Base-by-base conservation (phyloP, 257 asterid genomes). In the Schizonepeta tenuifolia region DNA sequence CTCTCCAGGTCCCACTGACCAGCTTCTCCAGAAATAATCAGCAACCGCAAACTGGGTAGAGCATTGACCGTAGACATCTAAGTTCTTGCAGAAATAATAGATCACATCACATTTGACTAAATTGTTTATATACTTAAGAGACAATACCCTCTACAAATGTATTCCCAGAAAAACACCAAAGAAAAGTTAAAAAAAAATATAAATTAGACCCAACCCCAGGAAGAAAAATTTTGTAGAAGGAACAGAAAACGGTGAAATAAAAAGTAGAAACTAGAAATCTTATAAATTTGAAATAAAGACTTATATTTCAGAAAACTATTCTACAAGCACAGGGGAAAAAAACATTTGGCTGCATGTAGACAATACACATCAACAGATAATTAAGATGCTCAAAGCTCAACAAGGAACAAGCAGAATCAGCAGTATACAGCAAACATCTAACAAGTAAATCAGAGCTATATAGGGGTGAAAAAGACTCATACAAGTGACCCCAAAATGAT, bases 401-500 rank as follows among this genome's bases (percentile, higher is more conserved):
- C n/a, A 69, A 79, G 76, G 51, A 73, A 61, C 68, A 65, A 65
- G 31, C 33, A 72, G 44, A 65, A 58, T 75, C 11, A 50, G 61
- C 77, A 72, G 55, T 38, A 74, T 40, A 72, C 36, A 17, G 53
- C 10, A 69, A 51, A 64, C 33, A 76, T 40, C 12, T 26, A 63
- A 50, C 38, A 78, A 83, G 71, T 44, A 74, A 72, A 69, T 60
- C 28, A 78, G n/a, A 79, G 63, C 8, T 63, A 60, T 62, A 76
- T 47, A 63, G 51, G 49, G 59, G 78, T 50, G 83, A 76, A 72
- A 80, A 76, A 51, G 83, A 78, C 50, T 62, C 99, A 77, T 92
- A 95, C 99, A 95, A 81, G 89, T 95, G 99, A 81, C 99, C 99
- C 99, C 99, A 95, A 80, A 95, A 95, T 70, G 98, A 92, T 77